Conservation (phyloP, 2,329 filamentous ascomycete species). For the Aspergillus pseudonomiae region DNA sequence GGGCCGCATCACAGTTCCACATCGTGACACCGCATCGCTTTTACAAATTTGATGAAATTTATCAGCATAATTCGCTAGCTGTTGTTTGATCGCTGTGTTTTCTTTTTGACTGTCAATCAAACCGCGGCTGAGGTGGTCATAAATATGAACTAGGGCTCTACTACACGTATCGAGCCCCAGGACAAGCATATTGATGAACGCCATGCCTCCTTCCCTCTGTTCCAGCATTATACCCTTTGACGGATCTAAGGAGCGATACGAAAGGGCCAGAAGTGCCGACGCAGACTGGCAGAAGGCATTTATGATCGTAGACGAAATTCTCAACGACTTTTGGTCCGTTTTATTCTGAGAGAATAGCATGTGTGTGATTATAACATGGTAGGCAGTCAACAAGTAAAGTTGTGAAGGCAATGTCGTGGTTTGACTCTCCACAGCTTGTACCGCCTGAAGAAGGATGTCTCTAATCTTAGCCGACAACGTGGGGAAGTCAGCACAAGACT, state of each 20-base stretch:
- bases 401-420: background rate
- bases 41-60: slow-evolving; percentile 7
- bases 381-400: slow-evolving; percentile 3
- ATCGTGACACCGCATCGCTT: background rate
- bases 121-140: background rate
- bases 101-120: background rate
- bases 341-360: slow-evolving; percentile 4
- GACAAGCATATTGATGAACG: background rate
- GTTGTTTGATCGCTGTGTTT: background rate
- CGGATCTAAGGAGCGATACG: background rate
- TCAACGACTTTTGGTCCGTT: background rate
- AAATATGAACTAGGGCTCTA: slow-evolving; percentile 6
- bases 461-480: slow-evolving; percentile 3
- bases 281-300: slow-evolving; percentile 10
- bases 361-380: slow-evolving; percentile 10
- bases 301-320: background rate
- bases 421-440: slow-evolving; percentile 4
- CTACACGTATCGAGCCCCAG: slow-evolving; percentile 7
- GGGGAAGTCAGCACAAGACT: slow-evolving; percentile 5
- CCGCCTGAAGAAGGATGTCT: slow-evolving; percentile 8
- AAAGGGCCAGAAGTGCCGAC: slow-evolving; percentile 2
- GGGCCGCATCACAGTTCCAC: slow-evolving; percentile 3
- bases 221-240: background rate
- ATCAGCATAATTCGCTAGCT: background rate
- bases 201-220: background rate